Percentiles rank a stretch among this genome's conserved stretches.
These are phyloP conservation scores for Euphorbia corollata DNA, from an alignment of 441 rosid species.

Conservation along the genomic window DNA sequence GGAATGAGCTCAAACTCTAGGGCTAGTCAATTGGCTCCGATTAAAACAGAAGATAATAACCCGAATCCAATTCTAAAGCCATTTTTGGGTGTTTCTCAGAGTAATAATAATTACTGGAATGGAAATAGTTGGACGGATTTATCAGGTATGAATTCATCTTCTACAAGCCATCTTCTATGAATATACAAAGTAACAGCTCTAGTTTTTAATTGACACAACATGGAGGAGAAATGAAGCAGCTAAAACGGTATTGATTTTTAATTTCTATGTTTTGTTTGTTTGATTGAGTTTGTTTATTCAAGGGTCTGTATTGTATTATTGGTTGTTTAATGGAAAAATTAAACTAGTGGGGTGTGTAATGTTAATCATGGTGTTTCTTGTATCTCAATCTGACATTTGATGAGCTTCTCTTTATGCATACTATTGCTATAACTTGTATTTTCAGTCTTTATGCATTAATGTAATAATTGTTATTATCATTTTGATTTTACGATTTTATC, in stretches of 20 bases:
- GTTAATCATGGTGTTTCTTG: conserved; percentile 6
- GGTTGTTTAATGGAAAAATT: not conserved
- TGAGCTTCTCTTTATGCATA: not conserved
- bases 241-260: not conserved
- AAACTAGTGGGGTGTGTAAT: conserved; percentile 1
- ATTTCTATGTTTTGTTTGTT: not conserved
- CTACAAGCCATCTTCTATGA: conserved; percentile 40
- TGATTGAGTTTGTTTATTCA: not conserved
- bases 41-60: conserved; percentile 59
- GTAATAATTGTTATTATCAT: not conserved
- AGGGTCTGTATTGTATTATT: conserved; percentile 5
- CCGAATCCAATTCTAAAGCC: conserved; percentile 23
- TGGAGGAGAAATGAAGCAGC: not conserved
- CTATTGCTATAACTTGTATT: not conserved
- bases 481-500: too few species aligned
- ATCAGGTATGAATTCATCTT: conserved; percentile 66
- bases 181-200: not conserved
- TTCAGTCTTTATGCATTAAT: not conserved
- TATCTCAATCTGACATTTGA: conserved; percentile 3
- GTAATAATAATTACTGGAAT: conserved; percentile 50
- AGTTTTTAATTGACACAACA: not conserved
- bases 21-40: conserved; percentile 45
- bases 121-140: conserved; percentile 69
- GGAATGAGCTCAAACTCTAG: conserved; percentile 37
- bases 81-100: conserved; percentile 30